Conservation (phyloP, 1,139 yeast species). For the Nakaseomyces glabratus region DNA sequence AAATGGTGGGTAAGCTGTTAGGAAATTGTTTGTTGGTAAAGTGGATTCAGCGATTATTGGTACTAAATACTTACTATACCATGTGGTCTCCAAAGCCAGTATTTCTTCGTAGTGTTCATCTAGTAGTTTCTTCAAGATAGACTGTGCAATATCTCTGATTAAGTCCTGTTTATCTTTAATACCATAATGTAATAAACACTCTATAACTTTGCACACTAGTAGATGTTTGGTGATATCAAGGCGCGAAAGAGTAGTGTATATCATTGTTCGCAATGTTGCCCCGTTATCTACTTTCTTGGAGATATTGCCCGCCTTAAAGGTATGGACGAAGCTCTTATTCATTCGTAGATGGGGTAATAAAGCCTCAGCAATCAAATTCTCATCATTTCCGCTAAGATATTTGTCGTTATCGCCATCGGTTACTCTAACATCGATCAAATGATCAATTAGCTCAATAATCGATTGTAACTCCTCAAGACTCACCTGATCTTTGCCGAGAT, state of each 20-base stretch:
- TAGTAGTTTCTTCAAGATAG: background rate
- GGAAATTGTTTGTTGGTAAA: slow-evolving; percentile 1
- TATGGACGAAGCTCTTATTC: slow-evolving; percentile 16
- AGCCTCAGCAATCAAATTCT: slow-evolving; percentile 5
- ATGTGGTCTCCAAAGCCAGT: slow-evolving; percentile 2
- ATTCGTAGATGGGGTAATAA: slow-evolving; percentile 15
- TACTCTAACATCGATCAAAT: slow-evolving; percentile 7
- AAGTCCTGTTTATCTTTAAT: slow-evolving; percentile 4
- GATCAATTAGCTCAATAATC: slow-evolving; percentile 10
- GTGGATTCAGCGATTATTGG: slow-evolving; percentile 5
- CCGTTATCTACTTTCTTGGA: slow-evolving; percentile 25
- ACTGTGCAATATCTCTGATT: slow-evolving; percentile 2
- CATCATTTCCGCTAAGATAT: slow-evolving; percentile 2
- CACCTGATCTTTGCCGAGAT: slow-evolving; percentile 2
- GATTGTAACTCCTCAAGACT: slow-evolving; percentile 8
- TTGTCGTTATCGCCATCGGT: background rate
- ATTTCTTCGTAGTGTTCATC: slow-evolving; percentile 5
- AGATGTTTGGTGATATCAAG: slow-evolving; percentile 4
- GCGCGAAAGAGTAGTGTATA: slow-evolving; percentile 7
- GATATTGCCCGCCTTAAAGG: slow-evolving; percentile 24
- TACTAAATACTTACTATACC: slow-evolving; percentile 3
- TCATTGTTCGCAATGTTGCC: slow-evolving; percentile 11
- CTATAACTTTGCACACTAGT: slow-evolving; percentile 3
- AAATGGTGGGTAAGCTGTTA: slow-evolving; percentile 4
- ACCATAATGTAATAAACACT: slow-evolving; percentile 1